These are phyloP conservation scores for Globisporangium acanthophoron DNA, from an alignment of 352 stramenopile genomes.

Conservation along the genomic window DNA sequence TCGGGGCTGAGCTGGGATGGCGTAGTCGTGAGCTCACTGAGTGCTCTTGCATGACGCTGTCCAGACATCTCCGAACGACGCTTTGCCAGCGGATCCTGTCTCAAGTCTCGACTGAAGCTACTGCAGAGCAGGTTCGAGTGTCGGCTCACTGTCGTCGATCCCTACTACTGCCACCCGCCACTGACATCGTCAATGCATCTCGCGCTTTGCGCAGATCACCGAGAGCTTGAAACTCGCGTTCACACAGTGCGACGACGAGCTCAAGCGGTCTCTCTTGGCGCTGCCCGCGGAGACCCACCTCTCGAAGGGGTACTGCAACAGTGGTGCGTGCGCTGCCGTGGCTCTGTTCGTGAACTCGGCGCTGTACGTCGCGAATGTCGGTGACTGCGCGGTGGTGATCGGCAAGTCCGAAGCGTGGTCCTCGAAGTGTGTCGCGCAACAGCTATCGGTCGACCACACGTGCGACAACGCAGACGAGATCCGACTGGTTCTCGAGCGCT, in stretches of 20 bases:
- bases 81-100: constrained; percentile 35
- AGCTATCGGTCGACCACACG: constrained; percentile 55
- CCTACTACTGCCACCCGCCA: not conserved
- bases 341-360: constrained; percentile 50
- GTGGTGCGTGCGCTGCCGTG: constrained; percentile 56
- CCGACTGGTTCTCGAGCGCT: constrained; percentile 52
- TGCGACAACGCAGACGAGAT: constrained; percentile 51
- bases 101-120: constrained; percentile 17
- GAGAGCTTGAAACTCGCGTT: constrained; percentile 33
- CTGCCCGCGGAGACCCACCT: constrained; percentile 33
- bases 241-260: constrained; percentile 38
- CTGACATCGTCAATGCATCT: not conserved
- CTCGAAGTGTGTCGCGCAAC: constrained; percentile 18
- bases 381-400: constrained; percentile 88
- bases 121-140: constrained; percentile 23
- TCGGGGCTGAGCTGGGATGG: not conserved
- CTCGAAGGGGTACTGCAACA: constrained; percentile 70
- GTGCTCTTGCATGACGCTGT: not conserved
- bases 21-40: not conserved
- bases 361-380: constrained; percentile 89
- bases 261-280: constrained; percentile 50
- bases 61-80: constrained; percentile 29
- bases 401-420: constrained; percentile 46
- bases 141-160: not conserved
- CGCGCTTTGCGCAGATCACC: constrained; percentile 6